Percentiles rank a stretch among this genome's conserved stretches.
phyloP scores from a whole-genome alignment of 352 stramenopile genomes.

The Pythium volutum region DNA sequence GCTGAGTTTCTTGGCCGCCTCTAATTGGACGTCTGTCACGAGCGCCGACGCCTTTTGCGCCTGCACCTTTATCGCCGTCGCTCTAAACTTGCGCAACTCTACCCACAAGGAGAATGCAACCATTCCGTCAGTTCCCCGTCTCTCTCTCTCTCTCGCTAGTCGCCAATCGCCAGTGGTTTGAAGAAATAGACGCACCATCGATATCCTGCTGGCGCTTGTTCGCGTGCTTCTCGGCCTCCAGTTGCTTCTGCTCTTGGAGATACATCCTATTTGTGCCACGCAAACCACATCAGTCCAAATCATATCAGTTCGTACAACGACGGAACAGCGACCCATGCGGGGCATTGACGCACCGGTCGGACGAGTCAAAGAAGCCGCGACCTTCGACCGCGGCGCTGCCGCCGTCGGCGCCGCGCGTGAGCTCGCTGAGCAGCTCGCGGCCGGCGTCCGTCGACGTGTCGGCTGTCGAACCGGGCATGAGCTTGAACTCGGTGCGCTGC shows the following conservation, averaged over 20 bases:
- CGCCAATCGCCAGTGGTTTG: too few species aligned
- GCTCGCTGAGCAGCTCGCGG: conserved; percentile 49
- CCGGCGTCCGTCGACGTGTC: conserved; percentile 69
- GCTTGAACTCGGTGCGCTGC: conserved; percentile 62
- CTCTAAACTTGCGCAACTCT: conserved; percentile 66
- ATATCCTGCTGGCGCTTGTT: conserved; percentile 33
- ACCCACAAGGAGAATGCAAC: not conserved
- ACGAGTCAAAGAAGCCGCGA: conserved; percentile 68
- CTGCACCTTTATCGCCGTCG: conserved; percentile 56
- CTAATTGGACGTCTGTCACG: conserved; percentile 10
- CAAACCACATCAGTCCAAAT: not conserved
- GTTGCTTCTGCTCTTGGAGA: conserved; percentile 57
- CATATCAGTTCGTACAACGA: too few species aligned
- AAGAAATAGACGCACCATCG: conserved; percentile 2
- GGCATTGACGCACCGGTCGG: conserved; percentile 35
- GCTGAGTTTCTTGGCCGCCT: not conserved
- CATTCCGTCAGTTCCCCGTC: not conserved
- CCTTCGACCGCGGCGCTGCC: conserved; percentile 38
- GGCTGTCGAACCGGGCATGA: conserved; percentile 51
- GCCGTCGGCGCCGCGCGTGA: conserved; percentile 30
- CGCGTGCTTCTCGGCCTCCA: conserved; percentile 38
- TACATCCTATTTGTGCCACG: conserved; percentile 52
- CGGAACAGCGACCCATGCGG: too few species aligned
- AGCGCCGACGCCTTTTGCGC: conserved; percentile 33
- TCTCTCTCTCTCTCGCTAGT: too few species aligned